Percentiles rank a stretch among this genome's conserved stretches.
phyloP scores from a whole-genome alignment of 768 basidiomycete genomes.

The Mrakia hoshinonis region DNA sequence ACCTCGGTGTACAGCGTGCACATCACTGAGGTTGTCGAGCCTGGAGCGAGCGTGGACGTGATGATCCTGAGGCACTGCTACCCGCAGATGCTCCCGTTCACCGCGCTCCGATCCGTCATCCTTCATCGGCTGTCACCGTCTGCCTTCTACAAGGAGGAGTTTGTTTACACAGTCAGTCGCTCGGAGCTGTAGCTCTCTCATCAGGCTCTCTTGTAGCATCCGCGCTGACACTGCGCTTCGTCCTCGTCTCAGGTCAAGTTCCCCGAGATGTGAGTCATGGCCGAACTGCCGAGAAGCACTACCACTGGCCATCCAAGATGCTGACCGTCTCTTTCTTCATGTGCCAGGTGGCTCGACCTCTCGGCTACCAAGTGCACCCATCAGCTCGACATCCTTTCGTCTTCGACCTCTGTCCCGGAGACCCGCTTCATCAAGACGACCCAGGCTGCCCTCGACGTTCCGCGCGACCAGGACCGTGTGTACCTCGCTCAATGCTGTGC shows the following conservation, averaged over 20 bases:
- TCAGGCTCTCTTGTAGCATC: neutral
- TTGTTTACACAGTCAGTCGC: neutral
- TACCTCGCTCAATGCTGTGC: neutral
- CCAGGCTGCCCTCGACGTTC: neutral
- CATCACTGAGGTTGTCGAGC: conserved; percentile 25
- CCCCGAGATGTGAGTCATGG: conserved; percentile 12
- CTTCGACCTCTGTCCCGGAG: neutral
- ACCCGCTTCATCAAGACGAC: conserved; percentile 14
- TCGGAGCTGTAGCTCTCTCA: neutral
- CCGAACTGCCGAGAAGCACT: neutral
- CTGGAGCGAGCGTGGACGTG: conserved; percentile 15
- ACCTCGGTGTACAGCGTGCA: neutral
- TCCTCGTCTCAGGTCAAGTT: neutral
- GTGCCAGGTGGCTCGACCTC: conserved; percentile 25
- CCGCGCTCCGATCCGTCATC: neutral
- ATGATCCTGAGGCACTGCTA: conserved; percentile 22
- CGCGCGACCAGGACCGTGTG: neutral
- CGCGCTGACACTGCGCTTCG: too few species aligned
- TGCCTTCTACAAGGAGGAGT: conserved; percentile 20
- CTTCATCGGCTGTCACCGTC: conserved; percentile 21
- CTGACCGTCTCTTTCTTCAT: neutral
- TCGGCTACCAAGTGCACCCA: conserved; percentile 14
- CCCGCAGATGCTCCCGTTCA: conserved; percentile 17
- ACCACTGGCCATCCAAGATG: too few species aligned
- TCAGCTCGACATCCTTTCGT: conserved; percentile 18